Percentiles rank a stretch among this genome's conserved stretches.
These are phyloP conservation scores for Malassezia restricta DNA, from an alignment of 1,284 basidiomycete species.

Conservation along the genomic window DNA sequence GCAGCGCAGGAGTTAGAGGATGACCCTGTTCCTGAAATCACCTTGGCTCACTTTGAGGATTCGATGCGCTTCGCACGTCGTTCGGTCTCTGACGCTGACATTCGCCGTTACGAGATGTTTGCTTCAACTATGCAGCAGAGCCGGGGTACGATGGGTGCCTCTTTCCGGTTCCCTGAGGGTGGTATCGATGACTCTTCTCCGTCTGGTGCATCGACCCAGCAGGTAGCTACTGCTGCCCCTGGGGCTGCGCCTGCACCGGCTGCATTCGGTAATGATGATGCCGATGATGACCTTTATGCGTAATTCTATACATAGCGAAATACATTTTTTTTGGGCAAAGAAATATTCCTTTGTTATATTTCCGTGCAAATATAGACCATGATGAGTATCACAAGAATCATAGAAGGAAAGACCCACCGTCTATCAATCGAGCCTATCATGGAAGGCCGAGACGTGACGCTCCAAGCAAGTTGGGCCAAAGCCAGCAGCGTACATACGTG, in stretches of 20 bases:
- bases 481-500: neutral
- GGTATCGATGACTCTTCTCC: slow-evolving; percentile 20
- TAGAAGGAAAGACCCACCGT: neutral
- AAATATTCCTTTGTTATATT: neutral
- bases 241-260: slow-evolving; percentile 56
- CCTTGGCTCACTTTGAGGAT: slow-evolving; percentile 69
- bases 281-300: slow-evolving; percentile 78
- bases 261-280: slow-evolving; percentile 64
- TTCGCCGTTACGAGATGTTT: slow-evolving; percentile 61
- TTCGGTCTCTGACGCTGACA: slow-evolving; percentile 58
- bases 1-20: slow-evolving; percentile 54
- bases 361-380: neutral
- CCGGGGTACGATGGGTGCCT: slow-evolving; percentile 55
- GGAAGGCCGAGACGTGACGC: neutral
- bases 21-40: slow-evolving; percentile 93
- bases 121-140: slow-evolving; percentile 42
- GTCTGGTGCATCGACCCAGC: neutral
- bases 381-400: neutral
- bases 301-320: slow-evolving; percentile 15
- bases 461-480: neutral
- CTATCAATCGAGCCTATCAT: neutral
- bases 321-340: neutral
- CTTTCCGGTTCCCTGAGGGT: slow-evolving; percentile 91
- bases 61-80: slow-evolving; percentile 67
- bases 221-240: slow-evolving; percentile 26